These are phyloP conservation scores for Epipyxis sp. DNA, from an alignment of 108 stramenopile species.

Conservation along the genomic window DNA sequence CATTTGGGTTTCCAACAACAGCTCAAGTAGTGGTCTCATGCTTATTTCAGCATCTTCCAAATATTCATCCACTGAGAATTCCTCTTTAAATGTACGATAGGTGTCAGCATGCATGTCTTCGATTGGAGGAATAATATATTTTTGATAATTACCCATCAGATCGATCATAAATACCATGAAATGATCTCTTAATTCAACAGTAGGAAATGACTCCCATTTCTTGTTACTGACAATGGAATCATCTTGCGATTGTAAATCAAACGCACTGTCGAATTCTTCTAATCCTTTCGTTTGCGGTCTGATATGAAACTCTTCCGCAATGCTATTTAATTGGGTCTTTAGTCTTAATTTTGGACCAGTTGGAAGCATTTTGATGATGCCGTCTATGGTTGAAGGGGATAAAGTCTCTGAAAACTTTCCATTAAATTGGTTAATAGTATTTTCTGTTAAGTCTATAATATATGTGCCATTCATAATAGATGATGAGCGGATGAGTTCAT, in stretches of 20 bases:
- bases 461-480: constrained; percentile 12
- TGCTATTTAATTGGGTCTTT: background rate
- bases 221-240: too few species aligned
- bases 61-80: constrained; percentile 24
- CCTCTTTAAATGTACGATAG: constrained; percentile 25
- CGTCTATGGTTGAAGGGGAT: background rate
- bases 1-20: constrained; percentile 31
- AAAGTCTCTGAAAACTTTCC: background rate
- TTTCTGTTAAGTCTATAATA: constrained; percentile 5
- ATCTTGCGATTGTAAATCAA: constrained; percentile 7
- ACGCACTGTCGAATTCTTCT: constrained; percentile 23
- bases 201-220: constrained; percentile 18
- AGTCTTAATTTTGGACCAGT: constrained; percentile 17
- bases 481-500: background rate
- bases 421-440: constrained; percentile 19
- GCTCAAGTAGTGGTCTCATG: background rate
- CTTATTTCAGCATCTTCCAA: constrained; percentile 1
- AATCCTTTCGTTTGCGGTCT: constrained; percentile 1
- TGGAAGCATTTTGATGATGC: background rate
- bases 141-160: constrained; percentile 12
- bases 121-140: constrained; percentile 12
- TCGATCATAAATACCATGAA: constrained; percentile 28
- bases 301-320: constrained; percentile 20
- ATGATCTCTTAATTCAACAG: constrained; percentile 4
- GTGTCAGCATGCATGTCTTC: background rate